phyloP scores from a whole-genome alignment of 768 basidiomycete genomes.

The Paxillus involutus region DNA sequence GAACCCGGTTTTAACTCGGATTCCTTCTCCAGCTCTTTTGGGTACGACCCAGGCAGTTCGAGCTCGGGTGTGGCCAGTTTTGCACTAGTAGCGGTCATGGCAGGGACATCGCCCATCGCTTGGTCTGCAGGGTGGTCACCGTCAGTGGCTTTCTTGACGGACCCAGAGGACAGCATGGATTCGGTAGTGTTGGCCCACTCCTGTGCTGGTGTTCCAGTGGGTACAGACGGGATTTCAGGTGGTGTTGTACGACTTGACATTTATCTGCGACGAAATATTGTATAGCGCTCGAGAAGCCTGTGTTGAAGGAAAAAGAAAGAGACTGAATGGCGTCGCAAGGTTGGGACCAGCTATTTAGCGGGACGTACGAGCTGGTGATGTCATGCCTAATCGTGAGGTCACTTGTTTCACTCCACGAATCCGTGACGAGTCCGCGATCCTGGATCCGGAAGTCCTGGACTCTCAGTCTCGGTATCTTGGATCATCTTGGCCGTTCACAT shows the following conservation, averaged over 20 bases:
- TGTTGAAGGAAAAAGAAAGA: background rate
- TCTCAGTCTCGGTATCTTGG: too few species aligned
- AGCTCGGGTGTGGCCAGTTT: conserved; percentile 2
- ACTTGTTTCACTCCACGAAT: too few species aligned
- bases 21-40: conserved; percentile 1
- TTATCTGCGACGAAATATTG: background rate
- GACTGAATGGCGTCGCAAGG: background rate
- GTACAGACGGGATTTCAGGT: conserved; percentile 17
- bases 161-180: conserved; percentile 13
- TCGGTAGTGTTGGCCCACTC: conserved; percentile 16
- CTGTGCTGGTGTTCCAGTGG: conserved; percentile 17
- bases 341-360: background rate
- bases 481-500: too few species aligned
- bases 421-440: too few species aligned
- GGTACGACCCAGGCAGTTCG: conserved; percentile 9
- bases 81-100: background rate
- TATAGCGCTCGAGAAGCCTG: background rate
- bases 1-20: background rate
- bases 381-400: conserved; percentile 19
- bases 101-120: background rate
- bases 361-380: conserved; percentile 21
- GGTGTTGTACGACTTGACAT: conserved; percentile 12
- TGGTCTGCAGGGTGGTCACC: background rate
- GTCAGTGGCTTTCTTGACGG: conserved; percentile 2
- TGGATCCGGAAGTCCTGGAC: too few species aligned